phyloP scores from a whole-genome alignment of 805 yeast species.

The Jamesozyma gamospora region DNA sequence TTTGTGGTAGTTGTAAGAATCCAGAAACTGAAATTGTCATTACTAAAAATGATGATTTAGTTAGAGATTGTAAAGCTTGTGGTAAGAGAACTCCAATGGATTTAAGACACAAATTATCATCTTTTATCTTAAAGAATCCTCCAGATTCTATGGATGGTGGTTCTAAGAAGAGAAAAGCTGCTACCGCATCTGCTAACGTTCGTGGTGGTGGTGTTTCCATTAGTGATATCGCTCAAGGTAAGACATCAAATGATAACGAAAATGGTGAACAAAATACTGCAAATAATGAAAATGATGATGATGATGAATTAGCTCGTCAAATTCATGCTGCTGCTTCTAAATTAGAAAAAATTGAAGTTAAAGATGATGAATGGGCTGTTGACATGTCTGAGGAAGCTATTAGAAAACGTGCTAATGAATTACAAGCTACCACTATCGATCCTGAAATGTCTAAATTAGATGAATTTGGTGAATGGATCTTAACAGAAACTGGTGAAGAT shows the following conservation, averaged over 20 bases:
- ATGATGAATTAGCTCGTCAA: slow-evolving; percentile 65
- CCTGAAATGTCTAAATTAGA: slow-evolving; percentile 45
- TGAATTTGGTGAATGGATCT: slow-evolving; percentile 84
- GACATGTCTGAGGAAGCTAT: slow-evolving; percentile 96
- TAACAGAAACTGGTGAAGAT: slow-evolving; percentile 38
- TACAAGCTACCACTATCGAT: slow-evolving; percentile 52
- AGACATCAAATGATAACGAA: slow-evolving; percentile 19
- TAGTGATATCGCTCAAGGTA: slow-evolving; percentile 61
- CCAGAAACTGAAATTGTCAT: slow-evolving; percentile 92
- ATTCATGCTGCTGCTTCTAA: slow-evolving; percentile 78
- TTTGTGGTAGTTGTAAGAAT: slow-evolving; percentile 90
- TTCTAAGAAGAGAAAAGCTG: slow-evolving; percentile 57
- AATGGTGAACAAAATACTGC: slow-evolving; percentile 33
- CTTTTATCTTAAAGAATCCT: slow-evolving; percentile 85
- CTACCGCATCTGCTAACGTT: slow-evolving; percentile 82
- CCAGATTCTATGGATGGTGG: slow-evolving; percentile 46
- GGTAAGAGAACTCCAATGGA: slow-evolving; percentile 82
- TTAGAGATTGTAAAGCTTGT: slow-evolving; percentile 96
- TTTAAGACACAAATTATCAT: slow-evolving; percentile 75
- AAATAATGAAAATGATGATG: slow-evolving; percentile 47
- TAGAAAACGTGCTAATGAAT: slow-evolving; percentile 78
- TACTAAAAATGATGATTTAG: slow-evolving; percentile 54
- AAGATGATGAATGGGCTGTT: slow-evolving; percentile 94
- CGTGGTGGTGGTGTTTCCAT: slow-evolving; percentile 81
- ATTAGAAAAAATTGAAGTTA: slow-evolving; percentile 52